These are phyloP conservation scores for Plasmodium knowlesi DNA, from an alignment of 169 alveolate species.

Conservation along the genomic window DNA sequence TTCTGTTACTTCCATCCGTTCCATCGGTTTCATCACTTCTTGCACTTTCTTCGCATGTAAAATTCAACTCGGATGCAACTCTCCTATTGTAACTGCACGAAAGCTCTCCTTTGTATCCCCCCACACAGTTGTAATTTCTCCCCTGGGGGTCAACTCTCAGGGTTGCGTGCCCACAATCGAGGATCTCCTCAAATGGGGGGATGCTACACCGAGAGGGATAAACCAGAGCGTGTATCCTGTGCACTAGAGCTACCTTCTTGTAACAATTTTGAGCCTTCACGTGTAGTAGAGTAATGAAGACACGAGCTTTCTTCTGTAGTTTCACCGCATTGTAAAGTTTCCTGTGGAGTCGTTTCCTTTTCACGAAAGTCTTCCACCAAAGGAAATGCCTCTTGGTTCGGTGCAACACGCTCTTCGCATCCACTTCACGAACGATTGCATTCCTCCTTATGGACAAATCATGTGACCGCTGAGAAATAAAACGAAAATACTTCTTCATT, in stretches of 20 bases:
- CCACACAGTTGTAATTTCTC: not conserved
- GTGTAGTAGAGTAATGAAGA: slow-evolving; percentile 9
- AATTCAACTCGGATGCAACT: not conserved
- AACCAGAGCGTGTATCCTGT: not conserved
- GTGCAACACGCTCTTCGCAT: not conserved
- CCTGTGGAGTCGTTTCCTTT: slow-evolving; percentile 11
- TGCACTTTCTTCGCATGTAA: not conserved
- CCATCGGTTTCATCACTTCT: too few relatives aligned
- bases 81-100: not conserved
- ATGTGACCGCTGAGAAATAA: not conserved
- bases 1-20: not conserved
- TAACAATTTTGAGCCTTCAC: slow-evolving; percentile 6
- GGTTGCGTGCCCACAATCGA: not conserved
- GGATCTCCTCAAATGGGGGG: not conserved
- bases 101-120: too few relatives aligned
- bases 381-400: not conserved
- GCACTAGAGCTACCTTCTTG: not conserved
- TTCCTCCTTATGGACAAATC: not conserved
- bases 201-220: not conserved
- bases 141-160: not conserved
- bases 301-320: slow-evolving; percentile 15
- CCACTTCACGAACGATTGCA: not conserved
- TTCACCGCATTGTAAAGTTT: not conserved
- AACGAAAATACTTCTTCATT: slow-evolving; percentile 13
- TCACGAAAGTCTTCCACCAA: slow-evolving; percentile 7